Evolutionary conservation across 352 stramenopile genomes (phyloP).

Genomic region (Globisporangium polare): DNA sequence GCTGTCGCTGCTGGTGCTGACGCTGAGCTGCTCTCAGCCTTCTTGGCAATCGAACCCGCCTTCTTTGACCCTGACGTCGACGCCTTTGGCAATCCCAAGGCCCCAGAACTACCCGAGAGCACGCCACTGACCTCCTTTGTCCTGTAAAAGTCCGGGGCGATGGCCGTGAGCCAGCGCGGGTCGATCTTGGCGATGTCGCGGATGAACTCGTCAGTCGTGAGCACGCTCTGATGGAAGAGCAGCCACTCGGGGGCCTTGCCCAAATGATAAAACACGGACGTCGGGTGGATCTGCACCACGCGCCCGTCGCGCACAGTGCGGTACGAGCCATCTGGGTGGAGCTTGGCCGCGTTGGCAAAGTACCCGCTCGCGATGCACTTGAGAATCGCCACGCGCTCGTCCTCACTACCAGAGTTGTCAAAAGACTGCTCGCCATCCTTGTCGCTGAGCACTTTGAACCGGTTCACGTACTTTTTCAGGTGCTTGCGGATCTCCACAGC

Average conservation of each 20-base stretch:
- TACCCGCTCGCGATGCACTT: conserved; percentile 72
- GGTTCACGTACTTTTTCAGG: conserved; percentile 60
- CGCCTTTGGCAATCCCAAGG: conserved; percentile 58
- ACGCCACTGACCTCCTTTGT: conserved; percentile 62
- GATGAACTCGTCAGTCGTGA: conserved; percentile 96
- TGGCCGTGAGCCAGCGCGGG: conserved; percentile 63
- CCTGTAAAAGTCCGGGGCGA: conserved; percentile 71
- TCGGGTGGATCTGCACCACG: conserved; percentile 70
- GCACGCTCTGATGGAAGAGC: conserved; percentile 98
- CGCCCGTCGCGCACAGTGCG: conserved; percentile 66
- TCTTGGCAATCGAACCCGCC: neutral
- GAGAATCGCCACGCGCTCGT: conserved; percentile 28
- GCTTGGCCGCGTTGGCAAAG: conserved; percentile 96
- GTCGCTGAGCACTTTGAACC: conserved; percentile 31
- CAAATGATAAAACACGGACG: conserved; percentile 70
- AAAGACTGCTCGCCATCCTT: conserved; percentile 1
- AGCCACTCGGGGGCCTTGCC: conserved; percentile 95
- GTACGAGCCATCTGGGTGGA: conserved; percentile 87
- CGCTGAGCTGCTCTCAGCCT: conserved; percentile 7
- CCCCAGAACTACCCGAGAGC: conserved; percentile 63
- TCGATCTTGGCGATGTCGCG: conserved; percentile 69
- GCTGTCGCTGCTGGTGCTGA: conserved; percentile 18
- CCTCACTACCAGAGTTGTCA: conserved; percentile 7
- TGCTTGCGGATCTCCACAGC: conserved; percentile 67
- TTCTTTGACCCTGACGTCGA: conserved; percentile 15